Base-by-base conservation (phyloP, 352 stramenopile species). In the Phytophthora quininea region DNA sequence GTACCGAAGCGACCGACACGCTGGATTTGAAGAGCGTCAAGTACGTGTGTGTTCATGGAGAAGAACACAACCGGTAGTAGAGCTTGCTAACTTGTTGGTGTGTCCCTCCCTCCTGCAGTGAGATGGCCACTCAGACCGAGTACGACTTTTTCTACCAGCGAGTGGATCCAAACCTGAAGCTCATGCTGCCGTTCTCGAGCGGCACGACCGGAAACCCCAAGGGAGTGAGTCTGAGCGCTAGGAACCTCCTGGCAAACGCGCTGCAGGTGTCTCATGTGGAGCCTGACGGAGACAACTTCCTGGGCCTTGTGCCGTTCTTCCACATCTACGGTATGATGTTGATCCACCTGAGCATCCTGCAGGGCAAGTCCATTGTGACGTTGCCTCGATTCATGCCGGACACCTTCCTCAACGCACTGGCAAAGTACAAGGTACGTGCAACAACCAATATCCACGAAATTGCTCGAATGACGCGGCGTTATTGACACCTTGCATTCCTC, bases 271-370 rank as follows among this genome's bases (percentile, higher is more conserved):
- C 71, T 32, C 62, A 83, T 14, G 80, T 96, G 37, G 87, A 94
- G 55, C 73, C 91, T 2, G 69, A 84, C 4, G 76, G 76, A 32
- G 57, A 76, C 4, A 74, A 80, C 54, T 79, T 78, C 27, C 53
- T 97, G 24, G 77, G 66, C 0, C 67, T 95, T 15, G 79, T 98
- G 29, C 96, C 96, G 14, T 98, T 98, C 67, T 98, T 98, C 83
- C 96, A 99, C 68, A 98, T 99, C 58, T 98, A 98, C 74, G 93
- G 91, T 56, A 80, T 91, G 37, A 85, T 90, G 49, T 79, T 96
- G 12, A 73, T 97, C 27, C 77, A 98, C 42, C 85, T 95, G 61
- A 80, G 79, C 33, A 82, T 94, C 48, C 90, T 91, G 62, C 84
- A 92, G 69, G 90, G 88, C 19, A 75, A 86, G 46, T 86, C 86